These are phyloP conservation scores for Aspergillus thermomutatus DNA, from an alignment of 2,329 filamentous ascomycete genomes.

Conservation along the genomic window DNA sequence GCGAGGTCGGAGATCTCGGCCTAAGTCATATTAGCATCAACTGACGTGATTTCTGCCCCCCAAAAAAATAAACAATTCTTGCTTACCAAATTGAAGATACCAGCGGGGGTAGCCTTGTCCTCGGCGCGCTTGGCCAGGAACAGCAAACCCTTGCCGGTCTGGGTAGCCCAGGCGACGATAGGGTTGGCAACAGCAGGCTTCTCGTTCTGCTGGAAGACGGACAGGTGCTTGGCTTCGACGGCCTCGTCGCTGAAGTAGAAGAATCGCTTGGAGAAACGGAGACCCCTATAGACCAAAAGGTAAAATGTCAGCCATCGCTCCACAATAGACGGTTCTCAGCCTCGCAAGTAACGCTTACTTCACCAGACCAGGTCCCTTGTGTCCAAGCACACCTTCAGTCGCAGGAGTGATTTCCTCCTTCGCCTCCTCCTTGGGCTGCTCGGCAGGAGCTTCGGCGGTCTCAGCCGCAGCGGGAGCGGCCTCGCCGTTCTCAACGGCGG, in stretches of 20 bases:
- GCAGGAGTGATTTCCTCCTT: slow-evolving; percentile 61
- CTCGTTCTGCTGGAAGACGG: slow-evolving; percentile 78
- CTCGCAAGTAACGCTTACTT: slow-evolving; percentile 61
- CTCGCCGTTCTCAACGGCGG: slow-evolving; percentile 32
- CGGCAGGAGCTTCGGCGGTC: slow-evolving; percentile 32
- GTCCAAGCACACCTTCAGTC: slow-evolving; percentile 78
- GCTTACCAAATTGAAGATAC: slow-evolving; percentile 81
- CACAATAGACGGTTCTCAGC: neutral
- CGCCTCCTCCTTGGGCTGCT: slow-evolving; percentile 34
- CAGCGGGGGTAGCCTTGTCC: slow-evolving; percentile 76
- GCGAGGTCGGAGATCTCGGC: slow-evolving; percentile 68
- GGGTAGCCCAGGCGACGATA: slow-evolving; percentile 80
- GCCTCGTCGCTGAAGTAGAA: slow-evolving; percentile 81
- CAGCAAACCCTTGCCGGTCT: slow-evolving; percentile 92
- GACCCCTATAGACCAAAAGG: slow-evolving; percentile 59
- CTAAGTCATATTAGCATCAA: slow-evolving; percentile 48
- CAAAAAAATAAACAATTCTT: slow-evolving; percentile 20
- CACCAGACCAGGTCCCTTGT: slow-evolving; percentile 85
- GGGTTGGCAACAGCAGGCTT: slow-evolving; percentile 77
- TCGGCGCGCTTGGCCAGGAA: slow-evolving; percentile 82
- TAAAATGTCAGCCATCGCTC: slow-evolving; percentile 4
- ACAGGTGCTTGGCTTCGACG: slow-evolving; percentile 69
- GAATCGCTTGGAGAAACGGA: slow-evolving; percentile 88
- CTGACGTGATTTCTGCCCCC: no score
- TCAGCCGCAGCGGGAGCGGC: slow-evolving; percentile 32